Conservation (phyloP, 202 grass and related monocot species). For the Setaria viridis region DNA sequence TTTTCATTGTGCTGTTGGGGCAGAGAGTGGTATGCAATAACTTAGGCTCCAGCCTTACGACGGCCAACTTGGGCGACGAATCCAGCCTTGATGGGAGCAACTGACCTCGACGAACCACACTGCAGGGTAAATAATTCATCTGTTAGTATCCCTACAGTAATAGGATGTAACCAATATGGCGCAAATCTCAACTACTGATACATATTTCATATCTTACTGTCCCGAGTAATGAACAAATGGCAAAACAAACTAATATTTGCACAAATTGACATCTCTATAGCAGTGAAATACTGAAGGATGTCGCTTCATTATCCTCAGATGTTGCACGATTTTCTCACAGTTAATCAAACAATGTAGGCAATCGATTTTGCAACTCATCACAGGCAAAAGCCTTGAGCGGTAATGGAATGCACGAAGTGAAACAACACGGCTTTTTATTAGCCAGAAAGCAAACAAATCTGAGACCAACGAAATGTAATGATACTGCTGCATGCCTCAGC, state of each 20-base stretch:
- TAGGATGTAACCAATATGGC: not conserved
- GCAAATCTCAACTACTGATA: not conserved
- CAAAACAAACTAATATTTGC: not conserved
- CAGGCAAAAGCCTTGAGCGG: not conserved
- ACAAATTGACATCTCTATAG: not conserved
- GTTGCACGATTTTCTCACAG: constrained; percentile 45
- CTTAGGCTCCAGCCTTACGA: constrained; percentile 67
- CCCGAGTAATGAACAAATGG: not conserved
- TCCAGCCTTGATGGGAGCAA: constrained; percentile 93
- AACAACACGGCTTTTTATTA: not conserved
- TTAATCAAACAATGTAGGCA: constrained; percentile 59
- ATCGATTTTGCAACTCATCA: constrained; percentile 50
- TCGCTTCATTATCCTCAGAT: constrained; percentile 45
- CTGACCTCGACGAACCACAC: constrained; percentile 97
- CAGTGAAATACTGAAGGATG: not conserved
- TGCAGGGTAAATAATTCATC: constrained; percentile 36
- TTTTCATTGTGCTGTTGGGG: constrained; percentile 8
- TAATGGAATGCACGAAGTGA: not conserved
- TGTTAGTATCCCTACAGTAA: constrained; percentile 21
- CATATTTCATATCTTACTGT: not conserved
- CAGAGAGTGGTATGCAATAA: not conserved
- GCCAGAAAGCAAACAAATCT: too few relatives aligned
- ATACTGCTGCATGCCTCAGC: too few relatives aligned
- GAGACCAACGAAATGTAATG: too few relatives aligned
- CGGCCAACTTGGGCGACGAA: constrained; percentile 90